Percentiles rank a stretch among this genome's conserved stretches.
Conservation (phyloP, 352 stramenopile genomes). For the Phytophthora lateralis region DNA sequence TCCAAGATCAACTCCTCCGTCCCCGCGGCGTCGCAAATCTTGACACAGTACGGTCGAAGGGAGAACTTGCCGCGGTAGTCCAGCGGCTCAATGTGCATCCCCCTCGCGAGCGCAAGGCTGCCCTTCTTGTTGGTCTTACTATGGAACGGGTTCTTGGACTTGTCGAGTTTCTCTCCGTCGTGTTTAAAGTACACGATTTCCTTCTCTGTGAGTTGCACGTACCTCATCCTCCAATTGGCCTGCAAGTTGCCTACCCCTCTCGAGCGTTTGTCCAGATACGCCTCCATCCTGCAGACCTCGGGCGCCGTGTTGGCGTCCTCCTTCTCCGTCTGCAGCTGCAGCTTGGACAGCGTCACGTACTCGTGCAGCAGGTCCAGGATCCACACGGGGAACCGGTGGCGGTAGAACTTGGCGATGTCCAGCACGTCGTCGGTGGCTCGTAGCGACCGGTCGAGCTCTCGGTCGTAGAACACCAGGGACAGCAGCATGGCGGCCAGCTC, state of each 20-base stretch:
- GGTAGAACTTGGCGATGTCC: conserved; percentile 52
- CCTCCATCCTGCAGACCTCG: conserved; percentile 32
- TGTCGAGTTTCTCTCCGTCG: conserved; percentile 50
- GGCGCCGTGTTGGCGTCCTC: conserved; percentile 54
- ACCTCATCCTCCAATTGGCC: conserved; percentile 79
- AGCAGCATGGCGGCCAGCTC: conserved; percentile 65
- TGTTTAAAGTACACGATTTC: conserved; percentile 73
- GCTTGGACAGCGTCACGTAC: conserved; percentile 56
- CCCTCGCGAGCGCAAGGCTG: conserved; percentile 39
- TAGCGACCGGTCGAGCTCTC: conserved; percentile 37
- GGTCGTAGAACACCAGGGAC: conserved; percentile 55
- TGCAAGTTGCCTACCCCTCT: conserved; percentile 56
- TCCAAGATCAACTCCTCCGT: conserved; percentile 67
- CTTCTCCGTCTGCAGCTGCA: conserved; percentile 62
- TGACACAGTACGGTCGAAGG: conserved; percentile 61
- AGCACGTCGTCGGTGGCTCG: conserved; percentile 56
- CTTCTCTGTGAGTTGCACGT: conserved; percentile 49
- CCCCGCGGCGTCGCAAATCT: conserved; percentile 51
- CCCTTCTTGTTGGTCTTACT: conserved; percentile 57
- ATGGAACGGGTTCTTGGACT: conserved; percentile 65
- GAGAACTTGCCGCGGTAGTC: conserved; percentile 75
- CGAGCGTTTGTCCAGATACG: conserved; percentile 66
- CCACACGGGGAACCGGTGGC: conserved; percentile 56
- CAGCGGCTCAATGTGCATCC: conserved; percentile 47
- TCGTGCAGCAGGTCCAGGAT: conserved; percentile 63